Evolutionary conservation across 2,329 filamentous ascomycete genomes (phyloP).

Genomic region (Gremmenia infestans): DNA sequence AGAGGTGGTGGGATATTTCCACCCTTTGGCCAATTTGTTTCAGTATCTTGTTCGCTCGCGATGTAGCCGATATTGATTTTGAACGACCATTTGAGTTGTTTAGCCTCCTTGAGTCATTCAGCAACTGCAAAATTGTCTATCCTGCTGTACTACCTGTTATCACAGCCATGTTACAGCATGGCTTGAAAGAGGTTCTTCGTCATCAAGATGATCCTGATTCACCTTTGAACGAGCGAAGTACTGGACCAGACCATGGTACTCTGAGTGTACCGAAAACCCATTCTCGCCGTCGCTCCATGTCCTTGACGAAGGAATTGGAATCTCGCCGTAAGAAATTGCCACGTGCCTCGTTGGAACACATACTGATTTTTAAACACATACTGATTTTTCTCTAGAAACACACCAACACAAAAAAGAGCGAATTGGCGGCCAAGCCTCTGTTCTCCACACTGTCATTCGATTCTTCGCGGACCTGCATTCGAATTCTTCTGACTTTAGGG

Average conservation of each 20-base stretch:
- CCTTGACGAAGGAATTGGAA: constrained; percentile 56
- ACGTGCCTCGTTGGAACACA: background rate
- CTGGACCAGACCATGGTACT: constrained; percentile 15
- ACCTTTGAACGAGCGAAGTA: constrained; percentile 33
- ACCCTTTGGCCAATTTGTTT: constrained; percentile 85
- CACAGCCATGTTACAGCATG: constrained; percentile 80
- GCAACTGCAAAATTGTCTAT: constrained; percentile 61
- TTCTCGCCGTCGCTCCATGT: constrained; percentile 52
- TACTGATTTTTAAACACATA: no score
- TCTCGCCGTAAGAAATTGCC: constrained; percentile 42
- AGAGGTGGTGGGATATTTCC: constrained; percentile 82
- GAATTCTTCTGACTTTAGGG: constrained; percentile 72
- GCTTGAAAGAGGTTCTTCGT: constrained; percentile 65
- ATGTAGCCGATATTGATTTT: constrained; percentile 70
- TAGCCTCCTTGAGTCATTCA: constrained; percentile 70
- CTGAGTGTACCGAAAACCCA: constrained; percentile 23
- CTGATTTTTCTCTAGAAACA: constrained; percentile 34
- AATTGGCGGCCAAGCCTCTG: constrained; percentile 53
- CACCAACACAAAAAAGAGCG: constrained; percentile 42
- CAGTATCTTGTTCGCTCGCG: constrained; percentile 79
- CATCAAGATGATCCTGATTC: constrained; percentile 57
- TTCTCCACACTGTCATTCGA: constrained; percentile 71
- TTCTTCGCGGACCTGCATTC: constrained; percentile 75
- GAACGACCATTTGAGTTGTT: constrained; percentile 69
- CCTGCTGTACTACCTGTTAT: constrained; percentile 78